A percentile compares a stretch with the other conserved stretches of the same genome.
Evolutionary conservation across 2,329 filamentous ascomycete genomes (phyloP).

Genomic region (Stachybotrys chlorohalonatus): DNA sequence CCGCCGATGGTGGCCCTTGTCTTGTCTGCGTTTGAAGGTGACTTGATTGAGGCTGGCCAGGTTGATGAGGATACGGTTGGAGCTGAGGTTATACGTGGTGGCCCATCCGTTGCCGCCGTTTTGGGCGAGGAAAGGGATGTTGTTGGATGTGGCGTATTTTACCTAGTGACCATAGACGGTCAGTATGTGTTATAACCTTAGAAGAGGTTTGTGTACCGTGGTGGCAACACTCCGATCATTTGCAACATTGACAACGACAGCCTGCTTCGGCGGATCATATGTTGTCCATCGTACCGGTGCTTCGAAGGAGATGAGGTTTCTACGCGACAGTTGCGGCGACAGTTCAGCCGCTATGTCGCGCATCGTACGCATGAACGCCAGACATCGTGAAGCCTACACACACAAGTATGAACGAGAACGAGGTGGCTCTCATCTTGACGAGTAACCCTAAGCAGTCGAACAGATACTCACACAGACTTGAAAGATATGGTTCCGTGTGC

Average conservation of each 20-base stretch:
- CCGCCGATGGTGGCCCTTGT: conserved; percentile 7
- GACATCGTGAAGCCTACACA: neutral
- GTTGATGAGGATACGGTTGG: conserved; percentile 12
- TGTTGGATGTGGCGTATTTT: neutral
- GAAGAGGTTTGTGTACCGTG: neutral
- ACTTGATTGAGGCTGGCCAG: conserved; percentile 11
- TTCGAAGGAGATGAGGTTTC: neutral
- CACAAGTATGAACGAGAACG: neutral
- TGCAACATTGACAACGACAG: neutral
- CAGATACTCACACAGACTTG: too few relatives aligned
- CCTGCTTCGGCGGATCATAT: neutral
- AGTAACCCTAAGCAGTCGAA: too few relatives aligned
- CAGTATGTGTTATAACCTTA: neutral
- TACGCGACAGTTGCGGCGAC: neutral
- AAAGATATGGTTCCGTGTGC: too few relatives aligned
- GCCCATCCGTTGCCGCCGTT: conserved; percentile 10
- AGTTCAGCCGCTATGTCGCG: neutral
- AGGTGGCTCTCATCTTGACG: too few relatives aligned
- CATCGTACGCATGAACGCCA: neutral
- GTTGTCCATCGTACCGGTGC: neutral
- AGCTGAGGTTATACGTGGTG: conserved; percentile 4
- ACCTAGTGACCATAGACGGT: neutral
- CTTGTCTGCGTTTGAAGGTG: conserved; percentile 7
- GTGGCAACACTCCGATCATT: neutral
- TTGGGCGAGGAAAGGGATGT: conserved; percentile 2